Conservation (phyloP, 441 rosid species). For the Dalechampia spathulata region DNA sequence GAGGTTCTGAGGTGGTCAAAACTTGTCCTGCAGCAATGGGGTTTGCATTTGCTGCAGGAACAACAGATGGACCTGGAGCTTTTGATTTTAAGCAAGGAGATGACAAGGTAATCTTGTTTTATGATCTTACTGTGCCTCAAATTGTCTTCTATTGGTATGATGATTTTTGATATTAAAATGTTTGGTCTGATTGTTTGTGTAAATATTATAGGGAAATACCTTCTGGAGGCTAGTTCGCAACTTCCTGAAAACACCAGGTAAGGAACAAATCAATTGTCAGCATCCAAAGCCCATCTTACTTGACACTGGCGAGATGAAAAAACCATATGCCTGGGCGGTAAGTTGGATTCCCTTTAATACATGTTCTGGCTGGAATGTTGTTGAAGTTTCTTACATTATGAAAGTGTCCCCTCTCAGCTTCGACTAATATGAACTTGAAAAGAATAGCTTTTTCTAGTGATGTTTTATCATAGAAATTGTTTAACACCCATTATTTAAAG, state of each 20-base stretch:
- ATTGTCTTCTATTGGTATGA: slow-evolving; percentile 2
- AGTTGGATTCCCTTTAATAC: slow-evolving; percentile 26
- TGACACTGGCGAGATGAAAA: slow-evolving; percentile 95
- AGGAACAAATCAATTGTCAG: slow-evolving; percentile 72
- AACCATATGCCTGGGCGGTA: slow-evolving; percentile 96
- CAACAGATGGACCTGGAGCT: slow-evolving; percentile 98
- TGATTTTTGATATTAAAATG: not conserved
- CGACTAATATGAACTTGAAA: not conserved
- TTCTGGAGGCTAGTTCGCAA: slow-evolving; percentile 83
- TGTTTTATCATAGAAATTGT: not conserved
- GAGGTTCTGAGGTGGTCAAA: slow-evolving; percentile 58
- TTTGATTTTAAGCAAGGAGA: slow-evolving; percentile 98
- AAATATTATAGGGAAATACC: slow-evolving; percentile 61
- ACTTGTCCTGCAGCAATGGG: slow-evolving; percentile 99
- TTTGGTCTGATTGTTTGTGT: slow-evolving; percentile 7
- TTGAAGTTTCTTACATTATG: not conserved
- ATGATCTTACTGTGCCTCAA: not conserved
- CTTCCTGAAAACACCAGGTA: slow-evolving; percentile 58
- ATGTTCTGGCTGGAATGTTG: not conserved
- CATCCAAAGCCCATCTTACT: slow-evolving; percentile 90
- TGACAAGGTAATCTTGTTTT: slow-evolving; percentile 44
- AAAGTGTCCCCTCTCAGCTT: not conserved
- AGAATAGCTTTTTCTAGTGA: not conserved
- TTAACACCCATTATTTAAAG: not conserved
- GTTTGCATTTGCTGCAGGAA: slow-evolving; percentile 94